phyloP scores from a whole-genome alignment of 768 basidiomycete species.

The Daedaleopsis nitida region DNA sequence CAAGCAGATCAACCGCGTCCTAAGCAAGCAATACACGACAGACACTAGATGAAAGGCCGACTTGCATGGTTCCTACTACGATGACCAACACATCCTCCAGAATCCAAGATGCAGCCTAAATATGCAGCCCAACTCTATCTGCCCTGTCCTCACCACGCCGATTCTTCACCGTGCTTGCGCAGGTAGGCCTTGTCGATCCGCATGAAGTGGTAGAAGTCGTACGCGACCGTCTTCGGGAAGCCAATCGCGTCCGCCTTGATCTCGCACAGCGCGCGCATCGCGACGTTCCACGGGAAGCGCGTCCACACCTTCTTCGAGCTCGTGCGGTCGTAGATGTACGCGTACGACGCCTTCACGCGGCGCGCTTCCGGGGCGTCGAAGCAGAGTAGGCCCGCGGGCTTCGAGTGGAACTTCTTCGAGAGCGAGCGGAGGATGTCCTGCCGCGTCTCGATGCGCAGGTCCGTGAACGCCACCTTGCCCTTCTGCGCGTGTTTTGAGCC shows the following conservation, averaged over 20 bases:
- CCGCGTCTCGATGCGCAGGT: constrained; percentile 42
- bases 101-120: background rate
- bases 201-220: constrained; percentile 45
- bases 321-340: constrained; percentile 43
- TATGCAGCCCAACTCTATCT: background rate
- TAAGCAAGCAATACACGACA: too few species aligned
- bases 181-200: constrained; percentile 9
- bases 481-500: constrained; percentile 4
- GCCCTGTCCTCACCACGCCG: background rate
- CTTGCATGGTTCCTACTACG: too few species aligned
- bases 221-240: constrained; percentile 40
- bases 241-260: constrained; percentile 53
- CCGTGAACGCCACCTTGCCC: constrained; percentile 34
- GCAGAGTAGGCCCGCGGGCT: constrained; percentile 32
- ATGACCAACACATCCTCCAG: background rate
- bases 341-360: constrained; percentile 52
- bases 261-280: constrained; percentile 51
- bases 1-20: background rate
- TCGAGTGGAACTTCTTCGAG: constrained; percentile 42
- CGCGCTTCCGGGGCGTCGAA: constrained; percentile 35
- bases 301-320: constrained; percentile 26
- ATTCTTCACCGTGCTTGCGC: background rate
- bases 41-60: too few species aligned
- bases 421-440: constrained; percentile 49
- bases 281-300: constrained; percentile 57